Evolutionary conservation across 2,329 filamentous ascomycete genomes (phyloP).

Genomic region (Ceratocystis lukuohia): DNA sequence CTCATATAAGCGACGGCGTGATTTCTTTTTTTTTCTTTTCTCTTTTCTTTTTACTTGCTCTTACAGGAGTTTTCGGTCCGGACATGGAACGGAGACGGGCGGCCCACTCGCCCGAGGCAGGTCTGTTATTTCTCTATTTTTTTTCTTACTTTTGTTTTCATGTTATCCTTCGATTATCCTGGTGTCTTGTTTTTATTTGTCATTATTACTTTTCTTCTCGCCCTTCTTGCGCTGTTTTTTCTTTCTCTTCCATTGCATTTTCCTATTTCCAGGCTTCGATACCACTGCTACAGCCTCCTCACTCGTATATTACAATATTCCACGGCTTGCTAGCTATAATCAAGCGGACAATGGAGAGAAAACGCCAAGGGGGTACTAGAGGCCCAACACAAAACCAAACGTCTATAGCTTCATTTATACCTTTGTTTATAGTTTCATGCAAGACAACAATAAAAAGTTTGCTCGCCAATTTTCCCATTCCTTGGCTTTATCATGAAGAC

Average conservation of each 20-base stretch:
- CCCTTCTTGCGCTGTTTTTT: background rate
- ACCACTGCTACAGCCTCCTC: background rate
- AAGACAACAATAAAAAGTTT: background rate
- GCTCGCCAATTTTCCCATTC: too few species aligned
- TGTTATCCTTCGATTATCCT: background rate
- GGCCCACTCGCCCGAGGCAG: background rate
- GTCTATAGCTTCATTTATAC: background rate
- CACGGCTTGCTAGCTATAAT: background rate
- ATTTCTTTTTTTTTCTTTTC: background rate
- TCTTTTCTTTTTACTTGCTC: background rate
- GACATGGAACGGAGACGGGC: background rate
- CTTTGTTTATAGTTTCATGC: background rate
- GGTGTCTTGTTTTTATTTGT: background rate
- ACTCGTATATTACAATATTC: background rate
- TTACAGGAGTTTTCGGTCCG: background rate
- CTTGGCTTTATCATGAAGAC: too few species aligned
- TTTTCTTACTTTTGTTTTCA: background rate
- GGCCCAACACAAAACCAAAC: background rate
- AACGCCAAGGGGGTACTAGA: background rate
- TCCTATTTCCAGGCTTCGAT: background rate
- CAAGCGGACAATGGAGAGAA: background rate
- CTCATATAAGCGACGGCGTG: conserved; percentile 1
- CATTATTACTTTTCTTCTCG: background rate
- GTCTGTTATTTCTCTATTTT: background rate
- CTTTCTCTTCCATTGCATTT: background rate